A percentile compares a stretch with the other conserved stretches of the same genome.
Conservation (phyloP, 2,329 filamentous ascomycete genomes). For the Fusarium anthophilum region DNA sequence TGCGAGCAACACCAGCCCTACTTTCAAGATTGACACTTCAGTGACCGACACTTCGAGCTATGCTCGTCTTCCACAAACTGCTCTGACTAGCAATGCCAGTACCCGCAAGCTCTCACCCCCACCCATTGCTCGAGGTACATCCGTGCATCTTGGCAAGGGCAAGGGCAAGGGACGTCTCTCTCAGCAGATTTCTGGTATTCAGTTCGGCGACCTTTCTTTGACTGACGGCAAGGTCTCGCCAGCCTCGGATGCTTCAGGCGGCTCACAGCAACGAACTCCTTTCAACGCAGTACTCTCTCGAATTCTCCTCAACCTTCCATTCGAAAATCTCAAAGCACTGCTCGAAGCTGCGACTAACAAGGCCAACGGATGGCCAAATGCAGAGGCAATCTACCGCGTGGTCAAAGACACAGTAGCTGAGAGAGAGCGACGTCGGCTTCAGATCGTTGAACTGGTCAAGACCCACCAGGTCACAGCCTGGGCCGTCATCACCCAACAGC, state of each 20-base stretch:
- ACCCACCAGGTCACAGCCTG: slow-evolving; percentile 48
- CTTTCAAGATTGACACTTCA: slow-evolving; percentile 66
- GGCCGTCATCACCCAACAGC: slow-evolving; percentile 48
- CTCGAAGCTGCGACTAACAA: slow-evolving; percentile 67
- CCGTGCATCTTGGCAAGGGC: slow-evolving; percentile 45
- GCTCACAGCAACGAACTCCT: slow-evolving; percentile 39
- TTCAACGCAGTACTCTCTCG: slow-evolving; percentile 67
- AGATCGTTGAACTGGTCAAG: slow-evolving; percentile 55
- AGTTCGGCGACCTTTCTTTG: slow-evolving; percentile 73
- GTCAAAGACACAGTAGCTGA: slow-evolving; percentile 63
- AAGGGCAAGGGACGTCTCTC: slow-evolving; percentile 54
- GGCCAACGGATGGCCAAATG: slow-evolving; percentile 60
- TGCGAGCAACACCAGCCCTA: slow-evolving; percentile 65
- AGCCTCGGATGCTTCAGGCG: slow-evolving; percentile 46
- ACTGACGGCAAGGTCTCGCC: slow-evolving; percentile 39
- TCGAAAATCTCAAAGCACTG: slow-evolving; percentile 70
- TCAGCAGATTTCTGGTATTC: slow-evolving; percentile 68
- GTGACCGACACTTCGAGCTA: slow-evolving; percentile 50
- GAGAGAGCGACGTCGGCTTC: slow-evolving; percentile 65
- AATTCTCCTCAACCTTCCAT: slow-evolving; percentile 75
- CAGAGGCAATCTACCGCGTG: slow-evolving; percentile 57
- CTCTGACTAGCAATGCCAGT: slow-evolving; percentile 11
- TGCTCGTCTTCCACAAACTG: slow-evolving; percentile 50
- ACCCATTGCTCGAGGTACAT: slow-evolving; percentile 50
- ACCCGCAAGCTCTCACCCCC: slow-evolving; percentile 27